A percentile compares a stretch with the other conserved stretches of the same genome.
Conservation (phyloP, 441 rosid species). For the Euphorbia corollata region DNA sequence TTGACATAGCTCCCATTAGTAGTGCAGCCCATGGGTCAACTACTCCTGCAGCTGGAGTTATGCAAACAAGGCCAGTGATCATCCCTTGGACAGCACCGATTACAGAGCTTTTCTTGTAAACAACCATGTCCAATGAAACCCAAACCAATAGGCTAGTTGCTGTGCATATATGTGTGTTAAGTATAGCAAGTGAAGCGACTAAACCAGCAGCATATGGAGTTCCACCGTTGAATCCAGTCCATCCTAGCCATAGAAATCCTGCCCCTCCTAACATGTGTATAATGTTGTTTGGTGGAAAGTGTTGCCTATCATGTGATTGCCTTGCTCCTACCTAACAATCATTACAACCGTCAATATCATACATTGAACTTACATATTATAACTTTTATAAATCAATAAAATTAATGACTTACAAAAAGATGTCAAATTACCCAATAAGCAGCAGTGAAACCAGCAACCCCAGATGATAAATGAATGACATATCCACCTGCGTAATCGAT, state of each 20-base stretch:
- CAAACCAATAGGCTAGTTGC: slow-evolving; percentile 44
- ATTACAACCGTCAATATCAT: neutral
- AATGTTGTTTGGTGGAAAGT: slow-evolving; percentile 52
- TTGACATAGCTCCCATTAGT: slow-evolving; percentile 45
- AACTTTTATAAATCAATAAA: too few species aligned
- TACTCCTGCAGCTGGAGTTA: slow-evolving; percentile 56
- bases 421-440: slow-evolving; percentile 43
- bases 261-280: slow-evolving; percentile 51
- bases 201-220: slow-evolving; percentile 34
- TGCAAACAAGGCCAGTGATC: slow-evolving; percentile 67
- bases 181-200: slow-evolving; percentile 38
- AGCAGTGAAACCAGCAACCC: slow-evolving; percentile 66
- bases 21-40: slow-evolving; percentile 51
- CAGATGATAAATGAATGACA: slow-evolving; percentile 62
- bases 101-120: slow-evolving; percentile 47
- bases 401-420: too few species aligned
- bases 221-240: slow-evolving; percentile 72
- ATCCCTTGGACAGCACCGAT: slow-evolving; percentile 47
- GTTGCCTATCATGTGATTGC: slow-evolving; percentile 42
- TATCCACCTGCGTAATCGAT: slow-evolving; percentile 65
- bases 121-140: slow-evolving; percentile 41
- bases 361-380: too few species aligned
- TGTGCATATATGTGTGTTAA: slow-evolving; percentile 48
- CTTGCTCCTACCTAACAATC: slow-evolving; percentile 41
- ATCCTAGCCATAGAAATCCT: slow-evolving; percentile 60